Evolutionary conservation across 1,139 yeast genomes (phyloP), one percentile per base, ranked within the genome.

Genomic region (Yamadazyma kanchanaburiensis): DNA sequence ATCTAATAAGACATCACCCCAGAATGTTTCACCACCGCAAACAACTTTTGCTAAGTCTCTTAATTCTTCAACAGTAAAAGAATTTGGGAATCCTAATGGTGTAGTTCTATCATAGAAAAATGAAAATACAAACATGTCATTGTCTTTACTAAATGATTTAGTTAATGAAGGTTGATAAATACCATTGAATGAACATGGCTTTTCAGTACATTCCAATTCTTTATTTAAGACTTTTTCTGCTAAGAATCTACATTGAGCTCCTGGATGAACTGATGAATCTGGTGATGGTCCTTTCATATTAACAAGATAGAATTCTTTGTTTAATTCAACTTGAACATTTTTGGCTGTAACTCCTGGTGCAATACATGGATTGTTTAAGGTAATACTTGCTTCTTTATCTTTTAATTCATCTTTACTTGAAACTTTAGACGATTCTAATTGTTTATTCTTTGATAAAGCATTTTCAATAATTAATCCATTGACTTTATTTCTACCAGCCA

Each of bases 151-250:
- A 70, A 91, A 89, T 10, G 94, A 76, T 42, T 71, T 77, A 26
- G 78, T 76, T 46, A 91, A 68, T 3, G 95, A 82, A 5, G 99
- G 99, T 64, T 91, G 98, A 55, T 91, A 94, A 31, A 88, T 82
- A 48, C 99, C 98, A 51, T 89, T 87, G 72, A 91, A 91, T 2
- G 97, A 86, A 60, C 99, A 91, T 30, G 98, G 95, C 38, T 77
- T 74, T 25, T 68, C 52, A 2, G 64, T 54, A 67, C 99, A 91
- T 39, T 70, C 77, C 10, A 74, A 70, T 23, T 88, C 95, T 62
- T 89, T 89, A 59, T 86, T 83, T 54, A 91, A 72, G 20, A 87
- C 77, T 37, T 71, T 57, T 54, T 91, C 97, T 5, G 97, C 88
- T 30, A 91, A 58, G 51, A 68, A 72, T 44, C 96, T 77, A 62